Base-by-base conservation (phyloP, 2,329 filamentous ascomycete species). In the Penicillium sp. region DNA sequence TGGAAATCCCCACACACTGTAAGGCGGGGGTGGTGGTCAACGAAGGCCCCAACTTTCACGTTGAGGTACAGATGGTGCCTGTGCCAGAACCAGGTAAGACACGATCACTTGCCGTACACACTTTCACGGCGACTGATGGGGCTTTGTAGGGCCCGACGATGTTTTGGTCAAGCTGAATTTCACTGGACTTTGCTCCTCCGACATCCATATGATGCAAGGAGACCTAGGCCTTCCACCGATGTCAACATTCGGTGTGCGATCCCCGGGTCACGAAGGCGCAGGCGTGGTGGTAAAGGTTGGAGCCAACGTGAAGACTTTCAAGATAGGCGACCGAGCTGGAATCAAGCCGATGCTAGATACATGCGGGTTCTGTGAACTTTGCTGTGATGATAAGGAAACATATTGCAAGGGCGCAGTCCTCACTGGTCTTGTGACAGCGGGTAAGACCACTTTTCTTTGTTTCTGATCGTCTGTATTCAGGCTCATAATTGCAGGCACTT, bases 271-370 rank as follows among this genome's bases (percentile, higher is more conserved):
- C 65, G 81, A 84, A 66, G 82, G 83, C 26, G 80, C 81, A 2
- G 82, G 83, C 5, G 74, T 83, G 0, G 81, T 85, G 7, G 82
- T 84, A 29, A 79, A 83, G 48, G 65, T 83, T 3, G 82, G 83
- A 11, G 66, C 74, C 11, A 77, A 79, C 29, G 81, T 84, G 16
- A 80, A 76, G 62, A 78, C 72, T 38, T 77, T 80, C 67, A 79
- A 81, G 46, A 60, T 82, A 1, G 81, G 82, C 4, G 79, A 84
- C 57, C 71, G 81, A 23, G 81, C 75, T 2, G 81, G 81, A 3
- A 70, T 79, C 51, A 80, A 81, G 62, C 80, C 80, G 2, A 68
- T 82, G 7, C 74, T 74, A 64, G 76, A 82, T 64, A 77, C 78
- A 1, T 84, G 81, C 62, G 74, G 78, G 41, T 72, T 70, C 36